Conservation (phyloP, 345 rosid genomes). For the Gossypium rotundifolium region DNA sequence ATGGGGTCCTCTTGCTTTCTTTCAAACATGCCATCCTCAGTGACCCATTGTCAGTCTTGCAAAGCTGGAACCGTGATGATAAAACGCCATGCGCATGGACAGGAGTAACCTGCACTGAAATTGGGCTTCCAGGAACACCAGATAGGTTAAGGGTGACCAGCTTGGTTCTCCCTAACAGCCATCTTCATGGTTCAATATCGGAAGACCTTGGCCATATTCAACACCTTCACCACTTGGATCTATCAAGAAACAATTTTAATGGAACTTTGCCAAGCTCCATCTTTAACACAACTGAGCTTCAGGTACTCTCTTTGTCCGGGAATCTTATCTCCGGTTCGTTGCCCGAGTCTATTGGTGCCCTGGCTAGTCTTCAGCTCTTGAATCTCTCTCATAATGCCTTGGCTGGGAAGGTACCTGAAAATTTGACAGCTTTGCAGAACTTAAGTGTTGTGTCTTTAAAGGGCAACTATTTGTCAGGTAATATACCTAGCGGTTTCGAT, state of each 20-base stretch:
- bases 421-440: constrained; percentile 40
- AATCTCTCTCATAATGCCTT: constrained; percentile 79
- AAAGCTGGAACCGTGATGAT: constrained; percentile 57
- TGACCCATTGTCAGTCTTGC: constrained; percentile 55
- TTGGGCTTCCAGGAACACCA: constrained; percentile 34
- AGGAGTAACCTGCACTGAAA: constrained; percentile 53
- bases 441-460: constrained; percentile 59
- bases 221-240: constrained; percentile 51
- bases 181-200: constrained; percentile 62
- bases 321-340: constrained; percentile 64
- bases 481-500: constrained; percentile 46
- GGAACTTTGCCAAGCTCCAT: constrained; percentile 54
- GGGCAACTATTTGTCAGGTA: constrained; percentile 56
- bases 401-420: constrained; percentile 52
- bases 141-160: constrained; percentile 60
- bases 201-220: constrained; percentile 41
- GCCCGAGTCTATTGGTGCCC: constrained; percentile 36
- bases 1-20: constrained; percentile 55
- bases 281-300: constrained; percentile 52
- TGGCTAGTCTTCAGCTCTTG: constrained; percentile 41
- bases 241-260: constrained; percentile 57
- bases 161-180: constrained; percentile 44
- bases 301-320: constrained; percentile 40
- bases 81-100: constrained; percentile 65
- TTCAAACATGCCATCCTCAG: constrained; percentile 59